Evolutionary conservation across 2,329 filamentous ascomycete genomes (phyloP), one percentile per base, ranked within the genome.

Genomic region (Cordyceps tenuipes): DNA sequence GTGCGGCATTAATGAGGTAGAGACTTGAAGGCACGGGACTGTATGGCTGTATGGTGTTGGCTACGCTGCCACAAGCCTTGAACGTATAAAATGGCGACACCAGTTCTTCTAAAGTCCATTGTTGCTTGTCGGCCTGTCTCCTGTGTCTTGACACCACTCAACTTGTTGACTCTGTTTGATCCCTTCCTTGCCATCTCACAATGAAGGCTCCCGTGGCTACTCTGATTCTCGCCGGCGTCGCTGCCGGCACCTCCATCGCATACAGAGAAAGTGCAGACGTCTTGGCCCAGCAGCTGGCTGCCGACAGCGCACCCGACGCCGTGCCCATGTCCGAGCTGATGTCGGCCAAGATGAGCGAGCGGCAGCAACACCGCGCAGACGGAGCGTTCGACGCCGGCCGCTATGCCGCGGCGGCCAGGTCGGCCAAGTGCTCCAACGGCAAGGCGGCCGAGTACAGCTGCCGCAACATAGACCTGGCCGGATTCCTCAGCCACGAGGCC

Each of bases 401-500:
- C 12, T 66, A 66, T 34, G 44, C 59, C 15, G 50, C 52, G 2
- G 60, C 62, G 44, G 34, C 13, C 6, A 52, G 59, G 17, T 29
- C 29, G 29, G 47, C 60, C 12, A 39, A 60, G 13, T 73, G 72
- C 62, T 60, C 65, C 26, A 65, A 70, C 39, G 71, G 71, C 15
- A 69, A 69, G 61, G 66, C 70, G 3, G 71, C 68, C 49, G 70
- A 69, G 48, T 71, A 72, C 58, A 60, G 61, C 19, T 74, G 72
- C 64, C 65, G 68, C 19, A 73, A 72, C 48, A 65, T 76, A 52
- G 72, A 76, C 59, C 61, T 75, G 36, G 64, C 68, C 41, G 71
- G 67, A 53, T 76, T 75, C 65, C 58, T 75, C 21, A 67, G 68
- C 48, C 74, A 76, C 62, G 68, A 70, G 31, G 67, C 70, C 19